A percentile compares a stretch with the other conserved stretches of the same genome.
These are phyloP conservation scores for Trichosanthes cucumerina DNA, from an alignment of 306 rosid genomes.

Conservation along the genomic window DNA sequence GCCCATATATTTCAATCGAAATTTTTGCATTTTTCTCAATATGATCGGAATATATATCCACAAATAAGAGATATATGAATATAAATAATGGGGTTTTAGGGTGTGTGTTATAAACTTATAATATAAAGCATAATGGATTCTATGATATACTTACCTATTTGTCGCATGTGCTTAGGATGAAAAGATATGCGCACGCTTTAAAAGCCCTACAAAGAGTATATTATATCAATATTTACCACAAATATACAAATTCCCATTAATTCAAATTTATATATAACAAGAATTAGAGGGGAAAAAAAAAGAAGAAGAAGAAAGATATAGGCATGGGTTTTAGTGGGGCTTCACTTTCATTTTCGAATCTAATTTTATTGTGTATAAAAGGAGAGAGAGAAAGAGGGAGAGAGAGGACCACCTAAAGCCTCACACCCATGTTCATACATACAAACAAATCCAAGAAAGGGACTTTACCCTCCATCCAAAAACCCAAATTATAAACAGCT, in stretches of 20 bases:
- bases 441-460: slow-evolving; percentile 1
- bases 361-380: slow-evolving; percentile 3
- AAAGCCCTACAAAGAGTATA: slow-evolving; percentile 9
- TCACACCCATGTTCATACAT: slow-evolving; percentile 4
- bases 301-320: not conserved
- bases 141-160: not conserved
- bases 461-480: not conserved
- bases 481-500: not conserved
- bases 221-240: slow-evolving; percentile 7
- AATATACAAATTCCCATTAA: not conserved
- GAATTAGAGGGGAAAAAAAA: not conserved
- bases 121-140: not conserved
- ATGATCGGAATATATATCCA: not conserved
- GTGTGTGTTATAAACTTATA: not conserved
- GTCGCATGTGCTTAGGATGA: slow-evolving; percentile 7
- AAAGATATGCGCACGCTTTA: slow-evolving; percentile 10
- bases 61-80: not conserved
- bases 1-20: not conserved
- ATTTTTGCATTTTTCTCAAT: not conserved
- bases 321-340: slow-evolving; percentile 10
- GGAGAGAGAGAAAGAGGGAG: not conserved
- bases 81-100: not conserved
- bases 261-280: no score
- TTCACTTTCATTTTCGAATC: slow-evolving; percentile 15
- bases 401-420: slow-evolving; percentile 9